Evolutionary conservation across 208 protist species (phyloP).

Genomic region (Crithidia acanthocephali): DNA sequence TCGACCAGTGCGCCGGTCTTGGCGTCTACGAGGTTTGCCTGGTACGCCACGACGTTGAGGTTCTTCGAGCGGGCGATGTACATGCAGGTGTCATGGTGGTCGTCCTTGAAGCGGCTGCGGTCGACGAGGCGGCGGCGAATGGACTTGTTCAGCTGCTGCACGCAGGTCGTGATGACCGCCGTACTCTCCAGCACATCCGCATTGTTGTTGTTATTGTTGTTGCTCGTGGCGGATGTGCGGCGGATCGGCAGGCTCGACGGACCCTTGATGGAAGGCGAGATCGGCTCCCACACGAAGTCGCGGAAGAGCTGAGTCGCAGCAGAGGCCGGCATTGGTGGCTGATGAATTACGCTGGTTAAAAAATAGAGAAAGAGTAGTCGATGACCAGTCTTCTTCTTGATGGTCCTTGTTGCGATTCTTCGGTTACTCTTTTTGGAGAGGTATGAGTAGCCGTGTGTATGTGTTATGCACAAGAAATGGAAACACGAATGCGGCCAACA

Average conservation of each 20-base stretch:
- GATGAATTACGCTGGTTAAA: background rate
- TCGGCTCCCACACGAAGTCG: constrained; percentile 33
- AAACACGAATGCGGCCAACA: background rate
- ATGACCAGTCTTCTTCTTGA: no score
- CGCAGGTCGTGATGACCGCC: constrained; percentile 51
- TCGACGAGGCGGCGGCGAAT: constrained; percentile 37
- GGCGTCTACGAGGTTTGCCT: constrained; percentile 40
- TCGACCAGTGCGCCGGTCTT: constrained; percentile 21
- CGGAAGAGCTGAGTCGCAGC: constrained; percentile 66
- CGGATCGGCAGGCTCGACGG: constrained; percentile 50
- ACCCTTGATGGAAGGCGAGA: constrained; percentile 10
- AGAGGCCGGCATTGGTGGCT: constrained; percentile 32
- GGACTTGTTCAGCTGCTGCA: constrained; percentile 53
- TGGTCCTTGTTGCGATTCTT: no score
- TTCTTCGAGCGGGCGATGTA: constrained; percentile 88
- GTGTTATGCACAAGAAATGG: background rate
- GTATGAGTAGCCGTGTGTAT: background rate
- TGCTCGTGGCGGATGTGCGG: constrained; percentile 31
- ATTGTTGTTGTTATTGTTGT: constrained; percentile 39
- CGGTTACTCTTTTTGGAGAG: background rate
- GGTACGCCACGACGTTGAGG: constrained; percentile 78
- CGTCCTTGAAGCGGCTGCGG: constrained; percentile 65
- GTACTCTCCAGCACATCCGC: constrained; percentile 65
- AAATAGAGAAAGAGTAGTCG: no score
- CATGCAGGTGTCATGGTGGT: constrained; percentile 81